Base-by-base conservation (phyloP, 1,284 basidiomycete genomes). In the Lentinus polychrous region DNA sequence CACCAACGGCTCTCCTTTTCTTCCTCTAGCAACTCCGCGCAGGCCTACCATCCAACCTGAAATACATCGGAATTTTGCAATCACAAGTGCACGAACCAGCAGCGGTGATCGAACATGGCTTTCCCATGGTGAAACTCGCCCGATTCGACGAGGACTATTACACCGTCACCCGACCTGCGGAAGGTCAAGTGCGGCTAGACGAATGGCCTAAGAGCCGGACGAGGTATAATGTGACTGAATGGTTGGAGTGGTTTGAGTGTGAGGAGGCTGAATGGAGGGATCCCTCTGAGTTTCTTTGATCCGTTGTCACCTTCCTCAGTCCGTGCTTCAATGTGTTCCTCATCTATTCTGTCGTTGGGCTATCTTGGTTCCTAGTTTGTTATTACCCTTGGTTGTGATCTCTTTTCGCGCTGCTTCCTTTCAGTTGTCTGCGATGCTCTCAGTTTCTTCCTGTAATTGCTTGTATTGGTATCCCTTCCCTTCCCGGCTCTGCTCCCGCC, bases 21-120 rank as follows among this genome's bases (percentile, higher is more conserved):
- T n/a, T n/a, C n/a, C n/a, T 43, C 12, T 51, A 84, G 81, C 80
- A 83, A 76, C 62, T 86, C 6, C 74, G 75, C 17, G 60, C 70
- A 3, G 81, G 81, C 0, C 64, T 84, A 35, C 83, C 83, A 1
- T 70, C 71, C 0, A 54, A 58, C 18, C 63, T 86, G 45, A 69
- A 72, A 24, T 83, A 78, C 59, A 66, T 85, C 36, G 75, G 74
- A 0, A 63, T 84, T 14, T 66, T 68, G 12, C 75, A 77, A 50
- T 69, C 74, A 50, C 65, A 70, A 23, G 53, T 76, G n/a, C 68
- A 71, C 20, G 73, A 74, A 49, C 68, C 67, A 1, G 55, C 65
- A 8, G 61, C 61, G 10, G 64, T 82, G 15, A 67, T 83, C 27
- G 76, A 78, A 51, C 71, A 72, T 17, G 79, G 78, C 1, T 83